Conservation (phyloP, 2,329 filamentous ascomycete species). For the Talaromyces sp. region DNA sequence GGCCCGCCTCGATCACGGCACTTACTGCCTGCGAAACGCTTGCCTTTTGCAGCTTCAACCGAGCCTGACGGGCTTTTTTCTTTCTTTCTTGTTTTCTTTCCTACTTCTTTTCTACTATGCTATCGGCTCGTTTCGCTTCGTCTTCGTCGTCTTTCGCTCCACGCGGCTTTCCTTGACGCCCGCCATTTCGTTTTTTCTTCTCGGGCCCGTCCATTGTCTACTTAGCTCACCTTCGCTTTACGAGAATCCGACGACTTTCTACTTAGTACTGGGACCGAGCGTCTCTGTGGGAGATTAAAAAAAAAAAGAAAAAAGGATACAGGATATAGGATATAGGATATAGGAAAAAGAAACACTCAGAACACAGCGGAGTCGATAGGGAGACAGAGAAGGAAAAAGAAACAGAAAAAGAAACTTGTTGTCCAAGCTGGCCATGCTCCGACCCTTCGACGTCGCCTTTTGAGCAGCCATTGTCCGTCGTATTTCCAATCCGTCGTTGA, state of each 20-base stretch:
- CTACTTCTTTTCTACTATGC: neutral
- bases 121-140: too few species aligned
- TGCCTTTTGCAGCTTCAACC: neutral
- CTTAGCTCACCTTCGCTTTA: neutral
- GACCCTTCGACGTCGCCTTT: neutral
- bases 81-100: neutral
- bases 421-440: neutral
- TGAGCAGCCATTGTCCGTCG: neutral
- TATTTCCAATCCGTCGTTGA: neutral
- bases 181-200: neutral
- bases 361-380: neutral
- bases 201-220: neutral
- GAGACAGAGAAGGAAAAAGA: neutral
- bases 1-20: neutral
- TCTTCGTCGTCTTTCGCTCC: neutral
- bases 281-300: neutral
- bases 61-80: neutral
- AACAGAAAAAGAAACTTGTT: neutral
- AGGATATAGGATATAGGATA: neutral
- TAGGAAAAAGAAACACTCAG: neutral
- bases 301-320: neutral
- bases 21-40: neutral
- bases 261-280: neutral
- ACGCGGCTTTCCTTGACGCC: neutral
- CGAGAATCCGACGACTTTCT: neutral